Percentiles rank a stretch among this genome's conserved stretches.
phyloP scores from a whole-genome alignment of 768 basidiomycete species.

The Russula olivacea region DNA sequence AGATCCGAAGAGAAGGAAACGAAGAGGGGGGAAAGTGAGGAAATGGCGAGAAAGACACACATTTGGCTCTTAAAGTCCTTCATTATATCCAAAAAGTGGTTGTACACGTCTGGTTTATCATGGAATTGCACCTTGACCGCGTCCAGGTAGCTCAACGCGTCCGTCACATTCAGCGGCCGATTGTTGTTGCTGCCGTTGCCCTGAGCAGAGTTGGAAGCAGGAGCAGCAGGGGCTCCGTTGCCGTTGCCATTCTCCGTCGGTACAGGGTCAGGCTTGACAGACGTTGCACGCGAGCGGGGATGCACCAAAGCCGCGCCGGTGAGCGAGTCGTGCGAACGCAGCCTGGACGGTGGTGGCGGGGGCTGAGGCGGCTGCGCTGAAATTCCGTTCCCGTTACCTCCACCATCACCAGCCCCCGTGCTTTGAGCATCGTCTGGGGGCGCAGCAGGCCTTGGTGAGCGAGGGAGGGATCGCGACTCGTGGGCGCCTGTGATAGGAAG shows the following conservation, averaged over 20 bases:
- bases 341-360: background rate
- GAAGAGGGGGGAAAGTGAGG: background rate
- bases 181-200: conserved; percentile 30
- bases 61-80: conserved; percentile 97
- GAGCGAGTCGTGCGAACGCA: conserved; percentile 21
- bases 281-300: conserved; percentile 20
- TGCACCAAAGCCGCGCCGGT: conserved; percentile 6
- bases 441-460: conserved; percentile 8
- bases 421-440: background rate
- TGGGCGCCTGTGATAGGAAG: conserved; percentile 10
- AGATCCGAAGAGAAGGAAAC: background rate
- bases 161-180: conserved; percentile 83
- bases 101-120: conserved; percentile 90
- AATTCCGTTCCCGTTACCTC: background rate
- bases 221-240: background rate
- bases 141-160: conserved; percentile 90
- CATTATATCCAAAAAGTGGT: conserved; percentile 94
- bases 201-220: conserved; percentile 16
- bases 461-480: conserved; percentile 12
- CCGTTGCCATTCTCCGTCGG: conserved; percentile 2
- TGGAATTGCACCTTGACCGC: conserved; percentile 90
- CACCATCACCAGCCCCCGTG: background rate
- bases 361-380: background rate
- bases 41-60: conserved; percentile 43
- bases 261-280: conserved; percentile 13